These are phyloP conservation scores for Terana coerulea DNA, from an alignment of 768 basidiomycete species.

Conservation along the genomic window DNA sequence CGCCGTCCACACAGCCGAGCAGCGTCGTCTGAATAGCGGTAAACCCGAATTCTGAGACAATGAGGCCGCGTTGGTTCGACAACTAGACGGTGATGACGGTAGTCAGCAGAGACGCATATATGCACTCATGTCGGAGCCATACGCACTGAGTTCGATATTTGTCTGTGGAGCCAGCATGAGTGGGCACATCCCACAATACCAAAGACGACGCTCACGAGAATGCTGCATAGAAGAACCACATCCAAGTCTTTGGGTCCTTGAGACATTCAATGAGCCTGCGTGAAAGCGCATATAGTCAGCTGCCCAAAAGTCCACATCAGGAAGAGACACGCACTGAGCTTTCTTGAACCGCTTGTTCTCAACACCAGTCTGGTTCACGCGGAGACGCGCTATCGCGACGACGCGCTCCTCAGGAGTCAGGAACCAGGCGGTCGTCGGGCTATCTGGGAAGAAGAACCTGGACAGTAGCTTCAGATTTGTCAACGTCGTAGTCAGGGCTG, in stretches of 20 bases:
- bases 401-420: slow-evolving; percentile 64
- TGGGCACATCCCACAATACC: background rate
- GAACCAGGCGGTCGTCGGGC: slow-evolving; percentile 70
- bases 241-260: slow-evolving; percentile 70
- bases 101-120: slow-evolving; percentile 6
- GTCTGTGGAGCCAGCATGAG: slow-evolving; percentile 40
- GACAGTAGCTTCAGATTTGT: background rate
- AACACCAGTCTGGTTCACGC: slow-evolving; percentile 70
- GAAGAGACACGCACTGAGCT: slow-evolving; percentile 51
- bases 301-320: too few relatives aligned
- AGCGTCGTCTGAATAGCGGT: slow-evolving; percentile 62
- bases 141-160: slow-evolving; percentile 62
- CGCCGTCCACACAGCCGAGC: slow-evolving; percentile 72
- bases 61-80: slow-evolving; percentile 72
- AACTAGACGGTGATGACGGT: slow-evolving; percentile 36
- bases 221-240: slow-evolving; percentile 65
- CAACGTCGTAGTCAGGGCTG: background rate
- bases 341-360: slow-evolving; percentile 79
- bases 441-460: slow-evolving; percentile 71
- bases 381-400: slow-evolving; percentile 69
- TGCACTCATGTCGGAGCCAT: background rate
- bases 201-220: background rate
- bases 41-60: slow-evolving; percentile 69
- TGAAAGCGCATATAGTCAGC: background rate
- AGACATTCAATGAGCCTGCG: slow-evolving; percentile 65